These are phyloP conservation scores for Penicillium sp. DNA, from an alignment of 2,329 filamentous ascomycete species.

Conservation along the genomic window DNA sequence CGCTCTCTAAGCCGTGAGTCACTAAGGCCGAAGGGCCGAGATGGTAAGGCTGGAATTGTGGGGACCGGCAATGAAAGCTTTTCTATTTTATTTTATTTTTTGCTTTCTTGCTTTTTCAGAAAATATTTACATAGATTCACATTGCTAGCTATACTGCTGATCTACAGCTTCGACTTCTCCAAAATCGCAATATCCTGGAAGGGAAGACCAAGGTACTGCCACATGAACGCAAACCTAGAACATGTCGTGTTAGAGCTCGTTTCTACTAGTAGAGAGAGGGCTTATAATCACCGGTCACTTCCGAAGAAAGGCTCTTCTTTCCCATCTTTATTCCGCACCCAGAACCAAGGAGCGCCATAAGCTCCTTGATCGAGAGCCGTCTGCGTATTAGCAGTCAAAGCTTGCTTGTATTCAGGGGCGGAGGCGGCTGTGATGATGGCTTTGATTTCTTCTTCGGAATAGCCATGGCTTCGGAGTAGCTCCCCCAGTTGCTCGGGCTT, in stretches of 20 bases:
- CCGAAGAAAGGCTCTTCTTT: constrained; percentile 73
- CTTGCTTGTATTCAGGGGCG: constrained; percentile 56
- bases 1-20: constrained; percentile 17
- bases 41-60: neutral
- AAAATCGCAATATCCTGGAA: constrained; percentile 34
- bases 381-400: constrained; percentile 63
- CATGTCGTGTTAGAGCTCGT: constrained; percentile 4
- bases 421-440: constrained; percentile 59
- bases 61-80: too few species aligned
- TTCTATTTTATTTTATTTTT: too few species aligned
- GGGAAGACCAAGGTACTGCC: constrained; percentile 64
- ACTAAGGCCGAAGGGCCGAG: constrained; percentile 18
- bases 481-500: constrained; percentile 58
- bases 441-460: constrained; percentile 52
- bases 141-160: too few species aligned
- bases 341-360: constrained; percentile 78
- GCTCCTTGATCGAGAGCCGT: constrained; percentile 68
- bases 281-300: constrained; percentile 65
- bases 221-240: constrained; percentile 58
- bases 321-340: constrained; percentile 60
- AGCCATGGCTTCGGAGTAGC: constrained; percentile 36
- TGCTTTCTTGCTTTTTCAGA: too few species aligned
- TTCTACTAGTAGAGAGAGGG: neutral
- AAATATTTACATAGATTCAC: too few species aligned
- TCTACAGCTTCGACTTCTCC: constrained; percentile 19